Base-by-base conservation (phyloP, 345 rosid genomes). In the Brassica juncea region DNA sequence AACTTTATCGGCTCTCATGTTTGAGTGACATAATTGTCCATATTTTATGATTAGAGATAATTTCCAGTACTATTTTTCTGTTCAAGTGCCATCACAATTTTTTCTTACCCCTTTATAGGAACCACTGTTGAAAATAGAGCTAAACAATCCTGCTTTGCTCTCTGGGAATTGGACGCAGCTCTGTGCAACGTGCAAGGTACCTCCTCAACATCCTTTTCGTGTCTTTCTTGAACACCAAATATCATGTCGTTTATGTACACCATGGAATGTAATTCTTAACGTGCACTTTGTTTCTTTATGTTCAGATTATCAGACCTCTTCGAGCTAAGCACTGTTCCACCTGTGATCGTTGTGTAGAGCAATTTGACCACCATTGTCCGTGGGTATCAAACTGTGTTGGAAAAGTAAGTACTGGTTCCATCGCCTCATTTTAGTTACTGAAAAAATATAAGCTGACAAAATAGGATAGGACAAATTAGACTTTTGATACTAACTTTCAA, bases 151-250 rank as follows among this genome's bases (percentile, higher is more conserved):
- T 84, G 98, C 94, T 79, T 84, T 95, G 87, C 89, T 93, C 39
- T 89, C 94, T 86, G 97, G 98, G 75, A 93, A 91, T 80, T 95
- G 99, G 98, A 86, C 94, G 73, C 99, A 93, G 87, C 98, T 95
- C 63, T 95, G 99, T 85, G 87, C 97, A 27, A 91, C 98, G 58
- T 95, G 99, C 98, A 95, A 95, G 93, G 98, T 95, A 84, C 66
- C 59, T 54, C 42, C 57, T 74, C 25, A 72, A 25, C 14, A 37
- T 73, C 62, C 63, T 37, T 15, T 44, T 74, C 67, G 23, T 55
- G 66, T 68, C 42, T 39, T 68, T 12, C 69, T 5, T 70, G 54
- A 44, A 70, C 6, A 37, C 8, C 42, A 59, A 65, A 66, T 71
- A 54, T 70, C 37, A 12, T 25, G 21, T 63, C 74, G 39, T 44